These are phyloP conservation scores for Cercis canadensis DNA, from an alignment of 306 rosid genomes.

Conservation along the genomic window DNA sequence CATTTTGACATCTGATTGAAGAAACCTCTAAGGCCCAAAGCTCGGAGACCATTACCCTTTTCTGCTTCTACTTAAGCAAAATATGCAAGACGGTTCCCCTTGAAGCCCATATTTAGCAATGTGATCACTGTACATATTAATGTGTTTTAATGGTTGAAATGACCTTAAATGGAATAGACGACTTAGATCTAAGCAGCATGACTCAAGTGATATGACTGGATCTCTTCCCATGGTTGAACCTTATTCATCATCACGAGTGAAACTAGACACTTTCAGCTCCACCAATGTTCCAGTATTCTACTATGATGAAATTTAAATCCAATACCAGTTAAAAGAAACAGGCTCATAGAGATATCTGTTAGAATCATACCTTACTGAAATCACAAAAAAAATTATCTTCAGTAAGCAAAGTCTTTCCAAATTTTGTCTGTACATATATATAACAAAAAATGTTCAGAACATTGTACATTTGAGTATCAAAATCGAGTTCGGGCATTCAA, in stretches of 20 bases:
- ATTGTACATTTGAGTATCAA: slow-evolving; percentile 10
- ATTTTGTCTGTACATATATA: not conserved
- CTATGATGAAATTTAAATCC: too few relatives aligned
- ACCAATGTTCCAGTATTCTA: too few relatives aligned
- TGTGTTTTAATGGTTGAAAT: too few relatives aligned
- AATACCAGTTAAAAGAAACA: too few relatives aligned
- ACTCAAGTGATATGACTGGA: too few relatives aligned
- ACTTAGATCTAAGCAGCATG: too few relatives aligned
- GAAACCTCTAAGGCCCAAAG: not conserved
- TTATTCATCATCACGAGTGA: not conserved
- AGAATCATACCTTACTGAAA: too few relatives aligned
- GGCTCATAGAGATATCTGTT: too few relatives aligned
- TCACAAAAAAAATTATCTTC: too few relatives aligned
- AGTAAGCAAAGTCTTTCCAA: not conserved
- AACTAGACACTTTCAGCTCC: not conserved
- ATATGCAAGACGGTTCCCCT: not conserved
- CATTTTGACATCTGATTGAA: not conserved
- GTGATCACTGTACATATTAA: too few relatives aligned
- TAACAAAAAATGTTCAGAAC: slow-evolving; percentile 1
- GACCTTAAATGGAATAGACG: too few relatives aligned
- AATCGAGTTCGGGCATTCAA: slow-evolving; percentile 1
- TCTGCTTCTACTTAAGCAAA: not conserved
- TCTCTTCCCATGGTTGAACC: not conserved
- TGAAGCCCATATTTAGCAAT: too few relatives aligned
- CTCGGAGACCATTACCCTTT: not conserved